Percentiles rank a stretch among this genome's conserved stretches.
These are phyloP conservation scores for Adansonia rubrostipa DNA, from an alignment of 441 rosid genomes.

Conservation along the genomic window DNA sequence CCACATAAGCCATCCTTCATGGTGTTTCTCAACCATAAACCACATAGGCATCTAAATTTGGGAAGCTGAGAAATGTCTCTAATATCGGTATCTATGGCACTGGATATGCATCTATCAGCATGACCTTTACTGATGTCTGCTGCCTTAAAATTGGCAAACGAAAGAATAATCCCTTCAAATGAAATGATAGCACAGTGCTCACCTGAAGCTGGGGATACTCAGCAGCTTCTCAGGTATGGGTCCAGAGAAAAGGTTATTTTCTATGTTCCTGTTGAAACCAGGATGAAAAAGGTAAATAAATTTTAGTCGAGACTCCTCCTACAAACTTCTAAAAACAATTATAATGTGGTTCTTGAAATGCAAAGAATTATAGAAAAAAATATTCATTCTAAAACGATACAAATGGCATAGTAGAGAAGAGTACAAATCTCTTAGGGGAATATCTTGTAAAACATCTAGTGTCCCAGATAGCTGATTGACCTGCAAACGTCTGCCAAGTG, in stretches of 20 bases:
- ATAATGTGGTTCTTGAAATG: slow-evolving; percentile 6
- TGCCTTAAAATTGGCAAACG: not conserved
- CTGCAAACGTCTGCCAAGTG: slow-evolving; percentile 76
- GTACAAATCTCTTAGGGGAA: slow-evolving; percentile 83
- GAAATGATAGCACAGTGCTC: slow-evolving; percentile 27
- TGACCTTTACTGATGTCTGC: not conserved
- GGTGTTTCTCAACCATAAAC: not conserved
- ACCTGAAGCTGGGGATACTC: slow-evolving; percentile 72
- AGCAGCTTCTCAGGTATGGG: slow-evolving; percentile 79
- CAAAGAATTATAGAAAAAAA: not conserved
- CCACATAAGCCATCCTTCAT: not conserved
- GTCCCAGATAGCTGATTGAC: slow-evolving; percentile 82
- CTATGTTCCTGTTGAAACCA: slow-evolving; percentile 69
- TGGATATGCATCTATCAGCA: slow-evolving; percentile 8
- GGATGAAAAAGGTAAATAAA: not conserved
- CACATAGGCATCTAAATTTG: slow-evolving; percentile 4
- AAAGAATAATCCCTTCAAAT: slow-evolving; percentile 7
- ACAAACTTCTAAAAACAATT: slow-evolving; percentile 13
- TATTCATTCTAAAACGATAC: slow-evolving; percentile 20
- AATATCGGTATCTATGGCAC: not conserved
- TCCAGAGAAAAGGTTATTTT: slow-evolving; percentile 82
- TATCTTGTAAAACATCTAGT: slow-evolving; percentile 79
- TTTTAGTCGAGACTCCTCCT: slow-evolving; percentile 16
- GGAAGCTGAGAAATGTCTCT: slow-evolving; percentile 17
- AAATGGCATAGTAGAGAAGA: slow-evolving; percentile 34